Conservation (phyloP, 2,329 filamentous ascomycete species). For the Colletotrichum zoysiae region DNA sequence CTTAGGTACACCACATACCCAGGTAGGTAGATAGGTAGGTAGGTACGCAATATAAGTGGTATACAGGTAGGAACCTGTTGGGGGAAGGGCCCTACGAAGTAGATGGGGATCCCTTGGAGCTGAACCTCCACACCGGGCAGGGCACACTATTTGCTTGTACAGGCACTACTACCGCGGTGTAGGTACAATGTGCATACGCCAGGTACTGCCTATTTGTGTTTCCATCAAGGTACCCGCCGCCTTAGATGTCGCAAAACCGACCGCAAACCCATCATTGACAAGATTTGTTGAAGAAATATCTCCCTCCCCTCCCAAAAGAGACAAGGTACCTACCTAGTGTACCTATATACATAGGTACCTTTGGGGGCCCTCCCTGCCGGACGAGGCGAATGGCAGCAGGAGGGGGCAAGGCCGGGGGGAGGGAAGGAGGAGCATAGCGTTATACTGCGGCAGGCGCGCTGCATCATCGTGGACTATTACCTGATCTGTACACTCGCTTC, state of each 20-base stretch:
- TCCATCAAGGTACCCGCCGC: neutral
- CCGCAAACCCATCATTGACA: neutral
- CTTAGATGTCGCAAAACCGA: neutral
- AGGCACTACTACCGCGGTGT: too few relatives aligned
- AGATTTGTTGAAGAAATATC: too few relatives aligned
- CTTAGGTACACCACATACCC: too few relatives aligned
- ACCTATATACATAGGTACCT: neutral
- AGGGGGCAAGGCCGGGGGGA: neutral
- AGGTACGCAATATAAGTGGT: neutral
- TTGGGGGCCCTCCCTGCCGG: neutral
- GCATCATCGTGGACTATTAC: neutral
- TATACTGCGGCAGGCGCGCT: neutral
- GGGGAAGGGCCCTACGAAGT: neutral
- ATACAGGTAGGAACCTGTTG: neutral
- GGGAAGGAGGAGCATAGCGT: neutral
- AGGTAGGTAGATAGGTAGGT: too few relatives aligned
- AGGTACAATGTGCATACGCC: too few relatives aligned
- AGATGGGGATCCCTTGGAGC: neutral
- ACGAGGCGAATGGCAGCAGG: neutral
- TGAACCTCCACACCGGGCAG: neutral
- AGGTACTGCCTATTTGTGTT: too few relatives aligned
- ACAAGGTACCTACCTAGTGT: neutral
- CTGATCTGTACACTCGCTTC: too few relatives aligned
- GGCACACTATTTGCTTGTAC: neutral
- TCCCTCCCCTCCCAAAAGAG: neutral